Conservation (phyloP, 345 rosid species). For the Boechera stricta region DNA sequence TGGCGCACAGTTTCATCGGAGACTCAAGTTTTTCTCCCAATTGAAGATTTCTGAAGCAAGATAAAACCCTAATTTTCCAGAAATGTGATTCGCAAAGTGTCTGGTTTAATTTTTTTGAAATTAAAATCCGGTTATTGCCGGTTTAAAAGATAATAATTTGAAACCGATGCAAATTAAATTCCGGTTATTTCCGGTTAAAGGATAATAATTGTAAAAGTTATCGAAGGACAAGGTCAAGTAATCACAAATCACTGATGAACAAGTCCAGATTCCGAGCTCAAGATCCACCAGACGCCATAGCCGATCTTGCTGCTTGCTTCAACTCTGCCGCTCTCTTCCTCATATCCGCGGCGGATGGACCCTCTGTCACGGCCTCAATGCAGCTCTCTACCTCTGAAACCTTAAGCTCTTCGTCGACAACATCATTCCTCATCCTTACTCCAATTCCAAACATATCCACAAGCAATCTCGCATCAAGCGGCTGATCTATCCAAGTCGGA, state of each 20-base stretch:
- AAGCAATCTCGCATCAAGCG: slow-evolving; percentile 45
- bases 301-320: slow-evolving; percentile 46
- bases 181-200: neutral
- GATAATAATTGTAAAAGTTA: too few species aligned
- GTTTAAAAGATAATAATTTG: neutral
- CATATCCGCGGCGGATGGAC: slow-evolving; percentile 35
- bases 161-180: neutral
- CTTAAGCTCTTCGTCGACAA: slow-evolving; percentile 41
- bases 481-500: slow-evolving; percentile 54
- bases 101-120: too few species aligned
- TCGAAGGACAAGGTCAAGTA: too few species aligned
- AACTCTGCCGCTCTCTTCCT: slow-evolving; percentile 50
- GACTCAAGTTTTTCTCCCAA: too few species aligned
- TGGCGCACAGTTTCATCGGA: too few species aligned
- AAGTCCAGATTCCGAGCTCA: slow-evolving; percentile 45
- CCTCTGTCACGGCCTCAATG: slow-evolving; percentile 48
- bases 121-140: neutral
- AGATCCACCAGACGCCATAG: slow-evolving; percentile 50
- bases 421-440: slow-evolving; percentile 49
- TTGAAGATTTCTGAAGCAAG: too few species aligned
- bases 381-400: slow-evolving; percentile 53
- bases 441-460: slow-evolving; percentile 56
- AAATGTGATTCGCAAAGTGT: too few species aligned
- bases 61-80: too few species aligned
- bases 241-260: slow-evolving; percentile 24